These are phyloP conservation scores for Epichloe coenophiala DNA, from an alignment of 2,329 filamentous ascomycete genomes.

Conservation along the genomic window DNA sequence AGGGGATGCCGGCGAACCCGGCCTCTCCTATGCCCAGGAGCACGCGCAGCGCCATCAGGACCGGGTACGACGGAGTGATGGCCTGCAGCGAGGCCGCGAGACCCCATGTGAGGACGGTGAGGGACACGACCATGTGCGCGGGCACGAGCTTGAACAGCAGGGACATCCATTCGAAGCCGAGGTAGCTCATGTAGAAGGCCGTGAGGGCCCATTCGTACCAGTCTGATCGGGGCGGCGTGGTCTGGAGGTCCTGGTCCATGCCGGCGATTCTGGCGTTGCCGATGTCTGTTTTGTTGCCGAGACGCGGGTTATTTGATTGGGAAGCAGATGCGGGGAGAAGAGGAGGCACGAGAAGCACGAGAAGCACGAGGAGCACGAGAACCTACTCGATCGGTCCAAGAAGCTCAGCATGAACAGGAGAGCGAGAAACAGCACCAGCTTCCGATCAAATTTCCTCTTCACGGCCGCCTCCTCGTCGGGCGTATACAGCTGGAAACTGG, in stretches of 20 bases:
- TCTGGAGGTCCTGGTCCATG: constrained; percentile 47
- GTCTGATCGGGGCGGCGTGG: constrained; percentile 26
- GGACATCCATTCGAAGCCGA: constrained; percentile 51
- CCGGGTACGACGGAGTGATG: constrained; percentile 48
- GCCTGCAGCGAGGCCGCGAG: constrained; percentile 62
- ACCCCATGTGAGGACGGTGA: constrained; percentile 67
- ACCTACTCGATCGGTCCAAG: constrained; percentile 68
- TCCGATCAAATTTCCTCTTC: constrained; percentile 61
- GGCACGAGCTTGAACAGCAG: constrained; percentile 47
- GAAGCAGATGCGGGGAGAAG: neutral
- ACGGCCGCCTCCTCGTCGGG: constrained; percentile 60
- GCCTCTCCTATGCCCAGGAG: constrained; percentile 51
- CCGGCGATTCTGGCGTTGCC: constrained; percentile 51
- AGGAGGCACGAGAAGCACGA: neutral
- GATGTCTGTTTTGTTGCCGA: constrained; percentile 30
- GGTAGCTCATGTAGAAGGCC: constrained; percentile 50
- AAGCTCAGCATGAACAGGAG: constrained; percentile 76
- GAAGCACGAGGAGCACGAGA: constrained; percentile 5
- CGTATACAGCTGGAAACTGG: constrained; percentile 31
- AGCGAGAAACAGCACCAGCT: constrained; percentile 68
- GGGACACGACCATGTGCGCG: constrained; percentile 43
- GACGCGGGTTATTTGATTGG: neutral
- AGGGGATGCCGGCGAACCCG: constrained; percentile 50
- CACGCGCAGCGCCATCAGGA: constrained; percentile 40
- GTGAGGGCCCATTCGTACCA: constrained; percentile 49